A percentile compares a stretch with the other conserved stretches of the same genome.
Conservation (phyloP, 805 yeast genomes). For the Ogataea nakhonphanomensis region DNA sequence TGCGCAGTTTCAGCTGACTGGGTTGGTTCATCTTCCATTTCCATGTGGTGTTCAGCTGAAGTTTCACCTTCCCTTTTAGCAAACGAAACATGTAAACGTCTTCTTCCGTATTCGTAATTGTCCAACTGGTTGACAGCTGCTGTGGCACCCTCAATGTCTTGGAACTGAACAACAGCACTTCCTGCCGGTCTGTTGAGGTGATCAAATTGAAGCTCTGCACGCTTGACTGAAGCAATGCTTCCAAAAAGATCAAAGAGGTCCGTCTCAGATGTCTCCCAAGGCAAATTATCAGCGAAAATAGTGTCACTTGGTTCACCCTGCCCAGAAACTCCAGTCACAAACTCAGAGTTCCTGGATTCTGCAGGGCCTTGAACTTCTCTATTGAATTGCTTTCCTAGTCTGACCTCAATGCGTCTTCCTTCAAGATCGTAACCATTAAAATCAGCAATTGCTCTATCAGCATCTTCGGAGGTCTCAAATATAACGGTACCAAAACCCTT, state of each 20-base stretch:
- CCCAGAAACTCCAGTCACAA: slow-evolving; percentile 64
- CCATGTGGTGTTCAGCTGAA: slow-evolving; percentile 3
- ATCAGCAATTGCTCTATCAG: slow-evolving; percentile 62
- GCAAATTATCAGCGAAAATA: slow-evolving; percentile 74
- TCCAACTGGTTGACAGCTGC: slow-evolving; percentile 71
- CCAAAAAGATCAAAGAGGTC: slow-evolving; percentile 85
- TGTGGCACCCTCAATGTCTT: slow-evolving; percentile 62
- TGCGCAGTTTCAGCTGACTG: neutral
- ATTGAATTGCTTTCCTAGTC: slow-evolving; percentile 53
- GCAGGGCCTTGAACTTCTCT: slow-evolving; percentile 20
- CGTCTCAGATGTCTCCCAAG: slow-evolving; percentile 82
- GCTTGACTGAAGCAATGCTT: slow-evolving; percentile 69
- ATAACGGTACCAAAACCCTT: slow-evolving; percentile 84
- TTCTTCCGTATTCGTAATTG: slow-evolving; percentile 81
- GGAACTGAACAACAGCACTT: slow-evolving; percentile 79
- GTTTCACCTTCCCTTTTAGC: slow-evolving; percentile 40
- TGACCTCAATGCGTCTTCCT: slow-evolving; percentile 77
- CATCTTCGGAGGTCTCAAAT: slow-evolving; percentile 63
- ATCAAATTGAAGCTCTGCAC: slow-evolving; percentile 72
- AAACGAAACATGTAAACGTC: slow-evolving; percentile 64
- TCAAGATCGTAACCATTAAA: slow-evolving; percentile 68
- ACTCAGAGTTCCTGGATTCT: slow-evolving; percentile 44
- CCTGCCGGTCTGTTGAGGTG: slow-evolving; percentile 71
- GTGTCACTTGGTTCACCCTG: slow-evolving; percentile 57
- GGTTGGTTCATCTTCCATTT: slow-evolving; percentile 1